Percentiles rank a stretch among this genome's conserved stretches.
Conservation (phyloP, 164 flowering plant species). For the Saururus chinensis region DNA sequence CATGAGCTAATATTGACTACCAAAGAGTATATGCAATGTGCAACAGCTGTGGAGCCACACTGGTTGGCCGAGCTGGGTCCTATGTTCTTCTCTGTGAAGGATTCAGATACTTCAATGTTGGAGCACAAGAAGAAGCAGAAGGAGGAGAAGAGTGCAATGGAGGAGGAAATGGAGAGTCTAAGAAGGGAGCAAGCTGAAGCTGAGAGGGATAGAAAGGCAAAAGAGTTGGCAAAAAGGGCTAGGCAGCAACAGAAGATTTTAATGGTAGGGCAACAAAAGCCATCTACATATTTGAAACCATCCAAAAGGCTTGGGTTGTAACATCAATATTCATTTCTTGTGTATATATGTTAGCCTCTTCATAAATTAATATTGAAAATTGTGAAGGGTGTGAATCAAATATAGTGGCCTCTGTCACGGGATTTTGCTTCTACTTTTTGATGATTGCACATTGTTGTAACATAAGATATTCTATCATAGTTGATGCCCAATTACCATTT, state of each 20-base stretch:
- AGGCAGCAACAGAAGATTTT: conserved; percentile 64
- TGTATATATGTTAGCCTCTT: too few relatives aligned
- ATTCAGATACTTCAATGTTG: conserved; percentile 66
- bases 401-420: too few relatives aligned
- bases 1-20: conserved; percentile 74
- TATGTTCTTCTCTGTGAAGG: conserved; percentile 83
- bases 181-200: conserved; percentile 49
- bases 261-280: conserved; percentile 52
- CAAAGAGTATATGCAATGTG: conserved; percentile 93
- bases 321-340: not conserved
- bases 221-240: conserved; percentile 40
- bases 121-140: conserved; percentile 83
- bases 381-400: too few relatives aligned
- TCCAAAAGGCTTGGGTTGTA: conserved; percentile 75
- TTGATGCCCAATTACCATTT: too few relatives aligned
- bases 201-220: conserved; percentile 30
- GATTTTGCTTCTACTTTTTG: too few relatives aligned
- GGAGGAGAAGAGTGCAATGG: conserved; percentile 81
- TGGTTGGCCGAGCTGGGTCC: conserved; percentile 95
- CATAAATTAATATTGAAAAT: too few relatives aligned
- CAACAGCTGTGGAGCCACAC: conserved; percentile 79
- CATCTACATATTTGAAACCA: conserved; percentile 53
- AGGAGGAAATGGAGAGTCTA: conserved; percentile 81
- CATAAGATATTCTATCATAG: too few relatives aligned
- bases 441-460: too few relatives aligned